phyloP scores from a whole-genome alignment of 108 stramenopile species.

The Chaetoceros muelleri region DNA sequence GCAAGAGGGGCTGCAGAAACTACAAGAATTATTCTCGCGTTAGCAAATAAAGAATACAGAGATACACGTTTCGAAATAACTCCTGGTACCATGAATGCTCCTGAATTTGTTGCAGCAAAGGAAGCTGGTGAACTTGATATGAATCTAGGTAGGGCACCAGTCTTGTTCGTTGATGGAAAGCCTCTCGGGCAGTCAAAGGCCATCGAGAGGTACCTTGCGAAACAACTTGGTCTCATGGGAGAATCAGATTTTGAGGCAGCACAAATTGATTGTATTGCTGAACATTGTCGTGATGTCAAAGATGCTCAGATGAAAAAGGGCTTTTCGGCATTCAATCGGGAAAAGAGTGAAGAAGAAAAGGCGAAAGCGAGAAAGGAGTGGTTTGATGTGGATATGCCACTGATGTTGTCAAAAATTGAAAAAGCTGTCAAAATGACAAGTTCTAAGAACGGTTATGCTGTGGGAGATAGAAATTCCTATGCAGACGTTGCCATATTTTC shows the following conservation, averaged over 20 bases:
- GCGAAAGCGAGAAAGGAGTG: constrained; percentile 16
- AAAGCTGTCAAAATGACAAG: constrained; percentile 18
- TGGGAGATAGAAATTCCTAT: constrained; percentile 26
- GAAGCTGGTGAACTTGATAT: constrained; percentile 35
- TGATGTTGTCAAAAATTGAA: constrained; percentile 36
- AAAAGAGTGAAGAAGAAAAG: constrained; percentile 41
- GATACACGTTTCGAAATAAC: constrained; percentile 33
- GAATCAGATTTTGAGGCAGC: constrained; percentile 32
- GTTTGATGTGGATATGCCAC: too few relatives aligned
- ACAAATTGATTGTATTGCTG: constrained; percentile 50
- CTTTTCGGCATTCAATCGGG: constrained; percentile 37
- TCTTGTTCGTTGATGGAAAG: constrained; percentile 32
- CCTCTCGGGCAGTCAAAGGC: constrained; percentile 55
- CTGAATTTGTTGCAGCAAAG: constrained; percentile 39
- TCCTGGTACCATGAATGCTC: constrained; percentile 26
- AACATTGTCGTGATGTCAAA: constrained; percentile 56
- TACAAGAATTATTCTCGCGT: constrained; percentile 29
- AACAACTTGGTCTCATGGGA: constrained; percentile 38
- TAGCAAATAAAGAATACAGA: constrained; percentile 28
- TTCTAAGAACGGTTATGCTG: constrained; percentile 22
- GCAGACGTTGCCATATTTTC: constrained; percentile 43
- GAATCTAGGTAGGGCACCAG: constrained; percentile 49
- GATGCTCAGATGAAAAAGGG: constrained; percentile 34
- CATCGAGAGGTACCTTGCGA: constrained; percentile 35
- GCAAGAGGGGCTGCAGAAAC: constrained; percentile 42